These are phyloP conservation scores for Pinus albicaulis DNA, from an alignment of 75 land plant genomes.

Conservation along the genomic window DNA sequence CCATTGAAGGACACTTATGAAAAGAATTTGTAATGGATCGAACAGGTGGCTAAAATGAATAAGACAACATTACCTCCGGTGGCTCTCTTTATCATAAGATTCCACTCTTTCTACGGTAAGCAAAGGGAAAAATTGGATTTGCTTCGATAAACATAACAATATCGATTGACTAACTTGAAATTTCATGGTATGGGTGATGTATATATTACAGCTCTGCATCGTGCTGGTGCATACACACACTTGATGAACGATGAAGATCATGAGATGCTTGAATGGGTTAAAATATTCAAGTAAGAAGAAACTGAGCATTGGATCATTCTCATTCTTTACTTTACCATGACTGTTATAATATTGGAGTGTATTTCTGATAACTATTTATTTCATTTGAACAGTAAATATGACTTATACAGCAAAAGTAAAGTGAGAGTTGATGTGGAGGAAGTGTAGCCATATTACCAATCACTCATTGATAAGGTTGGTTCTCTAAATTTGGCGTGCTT, in stretches of 20 bases:
- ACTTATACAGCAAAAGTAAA: slow-evolving; percentile 92
- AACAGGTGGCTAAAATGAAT: slow-evolving; percentile 77
- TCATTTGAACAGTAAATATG: slow-evolving; percentile 67
- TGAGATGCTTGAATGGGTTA: slow-evolving; percentile 73
- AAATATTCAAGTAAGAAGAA: slow-evolving; percentile 63
- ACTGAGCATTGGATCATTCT: not conserved
- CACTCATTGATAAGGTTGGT: slow-evolving; percentile 76
- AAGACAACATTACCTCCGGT: slow-evolving; percentile 76
- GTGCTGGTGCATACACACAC: slow-evolving; percentile 55
- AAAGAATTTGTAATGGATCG: not conserved
- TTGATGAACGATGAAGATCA: slow-evolving; percentile 76
- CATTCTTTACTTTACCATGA: not conserved
- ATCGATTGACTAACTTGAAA: not conserved
- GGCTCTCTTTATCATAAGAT: slow-evolving; percentile 76
- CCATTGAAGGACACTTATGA: no score
- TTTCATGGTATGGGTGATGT: not conserved
- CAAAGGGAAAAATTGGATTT: not conserved
- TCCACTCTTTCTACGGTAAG: slow-evolving; percentile 86
- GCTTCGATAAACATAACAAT: not conserved
- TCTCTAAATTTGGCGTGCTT: not conserved
- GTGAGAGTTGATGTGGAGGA: slow-evolving; percentile 70
- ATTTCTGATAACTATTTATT: not conserved
- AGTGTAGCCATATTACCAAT: slow-evolving; percentile 82
- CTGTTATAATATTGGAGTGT: not conserved
- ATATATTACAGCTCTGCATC: slow-evolving; percentile 64